Percentiles rank a stretch among this genome's conserved stretches.
phyloP scores from a whole-genome alignment of 441 rosid species.

The Breynia disticha region DNA sequence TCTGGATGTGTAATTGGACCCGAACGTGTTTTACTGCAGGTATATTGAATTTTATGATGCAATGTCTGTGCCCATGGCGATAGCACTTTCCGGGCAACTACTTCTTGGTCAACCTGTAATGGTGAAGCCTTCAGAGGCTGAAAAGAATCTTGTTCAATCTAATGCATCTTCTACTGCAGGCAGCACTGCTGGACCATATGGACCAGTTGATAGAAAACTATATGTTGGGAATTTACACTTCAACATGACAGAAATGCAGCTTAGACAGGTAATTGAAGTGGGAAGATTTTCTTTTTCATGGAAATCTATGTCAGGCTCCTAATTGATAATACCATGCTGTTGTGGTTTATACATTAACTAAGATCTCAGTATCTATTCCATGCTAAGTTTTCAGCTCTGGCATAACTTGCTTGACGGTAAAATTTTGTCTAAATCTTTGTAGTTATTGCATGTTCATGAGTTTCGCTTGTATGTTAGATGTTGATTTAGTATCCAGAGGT shows the following conservation, averaged over 20 bases:
- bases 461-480: too few species aligned
- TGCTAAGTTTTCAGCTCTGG: too few species aligned
- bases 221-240: slow-evolving; percentile 90
- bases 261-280: slow-evolving; percentile 50
- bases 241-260: slow-evolving; percentile 84
- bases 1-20: slow-evolving; percentile 28
- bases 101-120: slow-evolving; percentile 90
- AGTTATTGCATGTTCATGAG: too few species aligned
- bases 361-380: too few species aligned
- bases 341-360: too few species aligned
- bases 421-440: too few species aligned
- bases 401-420: too few species aligned
- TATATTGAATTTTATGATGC: slow-evolving; percentile 87
- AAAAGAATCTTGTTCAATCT: slow-evolving; percentile 85
- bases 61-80: slow-evolving; percentile 92
- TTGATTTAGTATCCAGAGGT: background rate
- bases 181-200: slow-evolving; percentile 56
- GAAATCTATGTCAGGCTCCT: too few species aligned
- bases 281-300: slow-evolving; percentile 3
- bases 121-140: slow-evolving; percentile 98
- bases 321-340: too few species aligned
- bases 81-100: slow-evolving; percentile 77
- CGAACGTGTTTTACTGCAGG: slow-evolving; percentile 40
- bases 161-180: slow-evolving; percentile 43
- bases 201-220: slow-evolving; percentile 75